A percentile compares a stretch with the other conserved stretches of the same genome.
phyloP scores from a whole-genome alignment of 2,329 filamentous ascomycete genomes.

The Seiridium cupressi region DNA sequence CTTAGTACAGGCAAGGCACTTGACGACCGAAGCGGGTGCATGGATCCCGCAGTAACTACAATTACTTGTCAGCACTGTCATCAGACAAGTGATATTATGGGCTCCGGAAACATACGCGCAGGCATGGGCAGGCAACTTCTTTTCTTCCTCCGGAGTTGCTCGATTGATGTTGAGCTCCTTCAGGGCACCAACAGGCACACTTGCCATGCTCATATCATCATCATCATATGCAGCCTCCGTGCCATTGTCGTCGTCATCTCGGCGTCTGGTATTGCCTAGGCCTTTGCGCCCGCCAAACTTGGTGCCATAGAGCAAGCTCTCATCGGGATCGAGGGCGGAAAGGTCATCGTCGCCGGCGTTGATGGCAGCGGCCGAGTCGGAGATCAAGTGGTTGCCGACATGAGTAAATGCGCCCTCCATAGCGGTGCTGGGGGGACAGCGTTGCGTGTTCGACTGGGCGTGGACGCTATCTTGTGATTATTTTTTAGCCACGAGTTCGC shows the following conservation, averaged over 20 bases:
- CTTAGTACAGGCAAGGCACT: slow-evolving; percentile 92
- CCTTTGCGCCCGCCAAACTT: slow-evolving; percentile 60
- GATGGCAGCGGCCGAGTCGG: slow-evolving; percentile 81
- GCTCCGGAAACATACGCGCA: slow-evolving; percentile 73
- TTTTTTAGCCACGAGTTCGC: not conserved
- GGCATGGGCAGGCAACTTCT: slow-evolving; percentile 88
- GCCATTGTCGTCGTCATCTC: slow-evolving; percentile 87
- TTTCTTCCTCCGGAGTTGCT: slow-evolving; percentile 69
- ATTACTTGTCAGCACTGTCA: slow-evolving; percentile 9
- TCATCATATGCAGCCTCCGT: slow-evolving; percentile 75
- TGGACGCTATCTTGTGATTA: not conserved
- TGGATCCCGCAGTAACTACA: slow-evolving; percentile 93
- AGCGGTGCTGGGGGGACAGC: slow-evolving; percentile 24
- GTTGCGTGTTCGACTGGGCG: slow-evolving; percentile 15
- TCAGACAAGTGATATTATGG: slow-evolving; percentile 8
- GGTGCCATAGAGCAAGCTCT: slow-evolving; percentile 70
- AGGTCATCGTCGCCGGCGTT: slow-evolving; percentile 80
- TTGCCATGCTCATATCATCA: slow-evolving; percentile 78
- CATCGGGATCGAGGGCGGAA: slow-evolving; percentile 71
- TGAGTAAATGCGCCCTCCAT: slow-evolving; percentile 91
- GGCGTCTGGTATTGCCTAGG: slow-evolving; percentile 48
- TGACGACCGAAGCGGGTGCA: slow-evolving; percentile 91
- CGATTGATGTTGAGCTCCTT: slow-evolving; percentile 57
- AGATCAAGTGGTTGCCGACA: slow-evolving; percentile 82
- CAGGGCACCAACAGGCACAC: slow-evolving; percentile 74